Evolutionary conservation across 2,329 filamentous ascomycete species (phyloP), one percentile per base, ranked within the genome.

Genomic region (Clarireedia homoeocarpa): DNA sequence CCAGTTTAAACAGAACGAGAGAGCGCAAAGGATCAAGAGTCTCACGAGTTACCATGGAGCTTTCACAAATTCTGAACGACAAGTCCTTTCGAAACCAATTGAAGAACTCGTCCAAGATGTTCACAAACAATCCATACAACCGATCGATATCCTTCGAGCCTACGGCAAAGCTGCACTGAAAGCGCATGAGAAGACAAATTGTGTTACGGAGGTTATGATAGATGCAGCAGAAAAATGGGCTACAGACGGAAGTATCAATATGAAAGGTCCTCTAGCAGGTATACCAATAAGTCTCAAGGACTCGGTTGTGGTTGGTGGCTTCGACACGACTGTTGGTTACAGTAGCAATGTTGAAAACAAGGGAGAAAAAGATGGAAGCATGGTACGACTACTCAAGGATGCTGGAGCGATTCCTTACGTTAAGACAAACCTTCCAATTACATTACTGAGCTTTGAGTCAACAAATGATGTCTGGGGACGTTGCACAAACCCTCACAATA

Each of bases 361-460:
- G 14, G 73, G 90, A 88, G 44, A 91, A 88, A 59, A 60, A 14
- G 91, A 96, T 72, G 90, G 91, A 0, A 75, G 82, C 2, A 81
- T 90, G 66, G 85, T 89, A 23, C 81, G 79, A 55, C 72, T 97
- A 44, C 76, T 96, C 51, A 95, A 95, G 67, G 88, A 94, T 68
- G 89, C 90, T 2, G 88, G 91, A 23, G 91, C 91, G 0, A 79
- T 96, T 2, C 91, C 91, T 0, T 96, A 95, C 68, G 89, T 91
- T 61, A 97, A 96, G 76, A 96, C 91, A 0, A 94, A 94, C 60
- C 70, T 95, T 2, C 92, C 91, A 5, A 87, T 92, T 56, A 95
- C 91, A 0, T 79, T 70, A 23, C 53, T 70, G 45, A 68, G 65
- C 51, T 69, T 69, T 53, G 67, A 70, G 57, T 66, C 62, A 9